phyloP scores from a whole-genome alignment of 208 protist genomes.

The Trypanosoma congolense region DNA sequence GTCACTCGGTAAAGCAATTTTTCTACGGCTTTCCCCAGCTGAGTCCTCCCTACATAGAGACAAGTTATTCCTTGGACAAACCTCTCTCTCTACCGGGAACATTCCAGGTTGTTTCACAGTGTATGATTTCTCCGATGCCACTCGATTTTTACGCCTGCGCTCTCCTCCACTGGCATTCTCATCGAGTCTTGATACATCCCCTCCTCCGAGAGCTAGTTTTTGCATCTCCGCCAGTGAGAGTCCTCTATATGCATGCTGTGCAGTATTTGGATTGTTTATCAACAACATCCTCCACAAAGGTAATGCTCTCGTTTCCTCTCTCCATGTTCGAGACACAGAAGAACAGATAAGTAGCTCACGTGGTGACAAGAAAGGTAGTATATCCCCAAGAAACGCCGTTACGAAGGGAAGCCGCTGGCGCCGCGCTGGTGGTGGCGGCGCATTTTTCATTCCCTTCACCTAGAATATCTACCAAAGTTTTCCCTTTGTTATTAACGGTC shows the following conservation, averaged over 20 bases:
- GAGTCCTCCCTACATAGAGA: no score
- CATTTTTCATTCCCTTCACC: background rate
- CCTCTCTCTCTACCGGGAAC: no score
- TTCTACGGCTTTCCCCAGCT: no score
- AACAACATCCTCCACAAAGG: conserved; percentile 15
- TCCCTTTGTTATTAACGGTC: no score
- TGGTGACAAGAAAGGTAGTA: conserved; percentile 17
- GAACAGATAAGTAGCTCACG: conserved; percentile 17
- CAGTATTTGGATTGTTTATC: conserved; percentile 1
- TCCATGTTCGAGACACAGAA: conserved; percentile 11
- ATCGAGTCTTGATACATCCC: background rate
- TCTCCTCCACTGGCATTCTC: background rate
- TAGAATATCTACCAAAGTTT: background rate
- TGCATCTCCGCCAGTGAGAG: conserved; percentile 11
- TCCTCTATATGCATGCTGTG: background rate
- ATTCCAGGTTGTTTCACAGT: no score
- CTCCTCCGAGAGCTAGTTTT: conserved; percentile 2
- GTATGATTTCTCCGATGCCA: background rate
- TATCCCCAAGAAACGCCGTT: conserved; percentile 10
- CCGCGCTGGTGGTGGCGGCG: conserved; percentile 14
- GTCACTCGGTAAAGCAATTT: background rate
- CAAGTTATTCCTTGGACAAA: no score
- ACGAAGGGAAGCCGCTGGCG: conserved; percentile 12
- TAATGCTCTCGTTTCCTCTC: conserved; percentile 14
- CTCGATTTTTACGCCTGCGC: background rate